Conservation (phyloP, 768 basidiomycete species). For the Boletus rubroflammeus region DNA sequence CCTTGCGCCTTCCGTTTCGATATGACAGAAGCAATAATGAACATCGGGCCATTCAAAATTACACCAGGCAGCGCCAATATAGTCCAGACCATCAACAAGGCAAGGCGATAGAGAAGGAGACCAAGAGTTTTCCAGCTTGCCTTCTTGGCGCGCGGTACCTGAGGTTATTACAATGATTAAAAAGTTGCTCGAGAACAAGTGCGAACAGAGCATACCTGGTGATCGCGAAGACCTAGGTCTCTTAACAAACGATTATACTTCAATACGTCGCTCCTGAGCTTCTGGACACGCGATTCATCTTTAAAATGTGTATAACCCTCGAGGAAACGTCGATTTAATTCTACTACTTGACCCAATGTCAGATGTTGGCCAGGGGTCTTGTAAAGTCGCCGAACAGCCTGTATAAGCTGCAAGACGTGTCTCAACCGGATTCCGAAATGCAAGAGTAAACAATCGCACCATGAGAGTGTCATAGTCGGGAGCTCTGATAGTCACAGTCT, state of each 20-base stretch:
- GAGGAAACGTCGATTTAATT: constrained; percentile 87
- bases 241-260: constrained; percentile 86
- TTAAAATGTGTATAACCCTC: constrained; percentile 93
- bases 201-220: constrained; percentile 56
- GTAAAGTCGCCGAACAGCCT: constrained; percentile 91
- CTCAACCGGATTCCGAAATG: neutral
- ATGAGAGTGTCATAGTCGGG: constrained; percentile 98
- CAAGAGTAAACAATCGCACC: constrained; percentile 46
- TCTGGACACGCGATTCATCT: constrained; percentile 84
- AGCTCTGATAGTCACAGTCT: constrained; percentile 93
- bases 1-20: constrained; percentile 89
- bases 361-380: constrained; percentile 92
- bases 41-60: constrained; percentile 89
- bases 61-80: constrained; percentile 86
- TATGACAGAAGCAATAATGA: constrained; percentile 83
- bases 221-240: constrained; percentile 90
- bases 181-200: neutral
- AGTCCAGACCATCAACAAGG: constrained; percentile 77
- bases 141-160: constrained; percentile 86
- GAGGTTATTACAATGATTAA: neutral
- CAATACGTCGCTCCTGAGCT: constrained; percentile 73
- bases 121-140: constrained; percentile 85
- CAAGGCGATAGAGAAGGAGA: constrained; percentile 76
- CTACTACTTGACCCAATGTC: constrained; percentile 93
- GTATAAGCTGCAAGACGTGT: constrained; percentile 64